Evolutionary conservation across 2,329 filamentous ascomycete genomes (phyloP), one percentile per base, ranked within the genome.

Genomic region (Pseudogymnoascus sp.): DNA sequence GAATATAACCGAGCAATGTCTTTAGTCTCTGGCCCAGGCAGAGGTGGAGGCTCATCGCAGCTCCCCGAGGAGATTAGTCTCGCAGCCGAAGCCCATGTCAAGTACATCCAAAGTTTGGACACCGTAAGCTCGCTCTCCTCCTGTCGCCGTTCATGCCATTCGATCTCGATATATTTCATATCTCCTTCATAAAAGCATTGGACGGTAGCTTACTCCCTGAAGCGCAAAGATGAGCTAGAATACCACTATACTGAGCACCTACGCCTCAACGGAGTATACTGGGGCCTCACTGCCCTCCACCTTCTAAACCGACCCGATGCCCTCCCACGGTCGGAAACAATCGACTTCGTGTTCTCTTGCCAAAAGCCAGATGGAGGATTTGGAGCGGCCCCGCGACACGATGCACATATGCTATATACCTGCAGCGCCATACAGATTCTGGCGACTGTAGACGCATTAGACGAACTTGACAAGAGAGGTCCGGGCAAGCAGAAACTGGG

Each of bases 161-260:
- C n/a, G n/a, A n/a, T n/a, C 64, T 67, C 68, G 68, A 35, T 33
- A 57, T 13, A 57, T 15, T 57, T 33, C 10, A 57, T 21, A 10
- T 11, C 28, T 33, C n/a, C 9, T 21, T 57, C 10, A 11, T 4
- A 15, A 35, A 17, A 15, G n/a, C 2, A 68, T 73, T 73, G 71
- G 72, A 71, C 19, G 8, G 21, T 19, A 47, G 61, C 64, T 68
- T 72, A 80, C 73, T 67, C 68, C 72, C 70, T 67, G 70, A 78
- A 89, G 86, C 88, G 89, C 74, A 92, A 90, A 78, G 92, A 97
- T 80, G 91, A 97, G 77, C 87, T 96, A 70, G 92, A 97, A 76
- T 99, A 97, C 79, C 97, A 93, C 89, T 82, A 97, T 74, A 99
- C 95, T 13, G 93, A 99, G 77, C 95, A 99, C 75, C 82, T 99